Evolutionary conservation across 192 early-diverging fungal species (phyloP).

Genomic region (Linnemannia exigua): DNA sequence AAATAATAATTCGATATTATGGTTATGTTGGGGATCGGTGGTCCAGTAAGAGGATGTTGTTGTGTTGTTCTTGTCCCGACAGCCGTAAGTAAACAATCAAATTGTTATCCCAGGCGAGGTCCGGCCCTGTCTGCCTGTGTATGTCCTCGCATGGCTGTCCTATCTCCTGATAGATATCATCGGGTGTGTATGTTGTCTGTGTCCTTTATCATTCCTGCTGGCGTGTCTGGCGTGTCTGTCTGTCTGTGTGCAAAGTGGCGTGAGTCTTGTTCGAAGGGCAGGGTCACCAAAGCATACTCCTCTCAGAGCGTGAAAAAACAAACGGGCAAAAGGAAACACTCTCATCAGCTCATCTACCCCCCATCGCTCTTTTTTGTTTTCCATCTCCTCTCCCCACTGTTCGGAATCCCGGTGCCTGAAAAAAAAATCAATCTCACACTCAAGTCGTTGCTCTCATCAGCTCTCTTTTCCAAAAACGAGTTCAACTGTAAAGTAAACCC

Average conservation of each 20-base stretch:
- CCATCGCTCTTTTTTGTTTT: background rate
- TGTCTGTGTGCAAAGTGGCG: conserved; percentile 8
- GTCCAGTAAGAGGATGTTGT: background rate
- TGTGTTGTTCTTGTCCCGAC: background rate
- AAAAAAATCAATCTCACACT: background rate
- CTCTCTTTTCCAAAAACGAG: background rate
- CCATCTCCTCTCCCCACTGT: background rate
- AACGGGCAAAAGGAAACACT: no score
- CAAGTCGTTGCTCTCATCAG: conserved; percentile 7
- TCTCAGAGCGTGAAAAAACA: background rate
- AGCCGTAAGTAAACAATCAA: no score
- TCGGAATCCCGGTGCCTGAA: background rate
- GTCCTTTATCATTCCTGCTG: background rate
- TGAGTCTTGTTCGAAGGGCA: background rate
- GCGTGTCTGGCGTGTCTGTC: background rate
- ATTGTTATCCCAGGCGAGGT: no score
- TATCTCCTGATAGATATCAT: no score
- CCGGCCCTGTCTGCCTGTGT: background rate
- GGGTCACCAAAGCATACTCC: background rate
- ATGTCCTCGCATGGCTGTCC: background rate
- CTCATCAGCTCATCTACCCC: background rate
- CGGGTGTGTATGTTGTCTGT: no score
- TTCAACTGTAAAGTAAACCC: background rate
- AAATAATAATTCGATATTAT: conserved; percentile 6
- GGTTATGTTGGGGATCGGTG: conserved; percentile 9